These are phyloP conservation scores for Grammothele lineata DNA, from an alignment of 768 basidiomycete species.

Conservation along the genomic window DNA sequence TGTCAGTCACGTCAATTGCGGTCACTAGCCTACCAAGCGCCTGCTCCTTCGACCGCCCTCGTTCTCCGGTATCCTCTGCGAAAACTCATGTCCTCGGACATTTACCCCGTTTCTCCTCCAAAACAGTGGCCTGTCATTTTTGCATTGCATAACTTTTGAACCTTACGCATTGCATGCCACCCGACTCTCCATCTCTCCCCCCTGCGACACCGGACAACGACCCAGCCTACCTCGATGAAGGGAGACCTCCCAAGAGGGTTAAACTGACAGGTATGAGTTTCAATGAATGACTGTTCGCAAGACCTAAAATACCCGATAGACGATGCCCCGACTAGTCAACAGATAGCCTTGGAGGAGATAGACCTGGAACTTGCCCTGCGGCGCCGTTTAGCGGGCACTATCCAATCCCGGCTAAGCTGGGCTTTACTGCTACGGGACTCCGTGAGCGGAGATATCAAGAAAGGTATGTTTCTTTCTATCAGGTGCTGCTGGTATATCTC, in stretches of 20 bases:
- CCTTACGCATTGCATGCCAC: background rate
- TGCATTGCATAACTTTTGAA: too few species aligned
- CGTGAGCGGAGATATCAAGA: conserved; percentile 19
- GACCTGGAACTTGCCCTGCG: conserved; percentile 41
- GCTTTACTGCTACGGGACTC: conserved; percentile 37
- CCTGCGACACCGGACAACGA: background rate
- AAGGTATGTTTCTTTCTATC: background rate
- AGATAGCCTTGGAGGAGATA: conserved; percentile 36
- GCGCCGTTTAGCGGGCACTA: conserved; percentile 35
- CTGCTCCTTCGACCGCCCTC: too few species aligned
- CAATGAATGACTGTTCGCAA: too few species aligned
- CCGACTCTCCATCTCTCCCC: background rate
- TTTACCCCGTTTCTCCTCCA: background rate
- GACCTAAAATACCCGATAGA: background rate
- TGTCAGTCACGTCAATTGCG: conserved; percentile 1
- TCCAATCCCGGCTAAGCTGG: conserved; percentile 44
- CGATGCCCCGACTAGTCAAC: conserved; percentile 8
- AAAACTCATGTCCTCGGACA: background rate
- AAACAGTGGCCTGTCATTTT: background rate
- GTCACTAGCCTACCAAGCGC: background rate
- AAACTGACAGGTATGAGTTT: too few species aligned
- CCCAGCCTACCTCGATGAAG: background rate
- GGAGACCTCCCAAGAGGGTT: too few species aligned
- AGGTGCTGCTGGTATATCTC: too few species aligned
- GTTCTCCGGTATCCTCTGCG: too few species aligned